Base-by-base conservation (phyloP, 2,329 filamentous ascomycete species). In the Mollisiaceae sp. region DNA sequence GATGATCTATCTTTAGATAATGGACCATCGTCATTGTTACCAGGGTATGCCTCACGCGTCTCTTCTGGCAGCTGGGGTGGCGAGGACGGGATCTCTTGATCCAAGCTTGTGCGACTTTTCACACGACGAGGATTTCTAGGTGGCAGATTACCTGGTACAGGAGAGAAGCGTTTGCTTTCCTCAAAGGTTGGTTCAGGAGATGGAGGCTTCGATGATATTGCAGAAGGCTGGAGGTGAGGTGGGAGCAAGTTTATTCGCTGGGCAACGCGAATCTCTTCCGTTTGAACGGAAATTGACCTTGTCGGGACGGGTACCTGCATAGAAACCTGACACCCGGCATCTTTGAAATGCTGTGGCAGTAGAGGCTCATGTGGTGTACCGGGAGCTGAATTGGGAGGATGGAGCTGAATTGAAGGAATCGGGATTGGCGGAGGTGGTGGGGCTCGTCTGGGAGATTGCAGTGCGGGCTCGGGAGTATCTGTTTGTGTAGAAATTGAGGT, bases 221-320 rank as follows among this genome's bases (percentile, higher is more conserved):
- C 83, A 0, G 92, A 94, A 0, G 93, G 93, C 63, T 93, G 88
- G 39, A 97, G 83, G 74, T 95, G 91, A 1, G 87, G 81, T 15
- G 93, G 92, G 32, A 97, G 82, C 70, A 88, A 89, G 67, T 90
- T 86, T 54, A 92, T 81, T 67, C 93, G 87, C 79, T 88, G 87
- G 75, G 97, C 94, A 6, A 96, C 86, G 63, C 92, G 87, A 65
- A 98, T 97, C 65, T 92, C 91, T 71, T 98, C 94, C 0, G 95
- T 99, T 80, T 99, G 95, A 65, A 87, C 55, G 79, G 82, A 63
- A 84, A 89, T 47, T 79, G 81, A 70, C 82, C 72, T 73, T 32
- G 69, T 68, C 20, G 72, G 68, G 15, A 73, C 81, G 20, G 81
- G 72, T 41, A 81, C 73, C 12, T 83, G 77, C 58, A 88, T 81